These are phyloP conservation scores for Plantago elongata DNA, from an alignment of 257 asterid genomes.

Conservation along the genomic window DNA sequence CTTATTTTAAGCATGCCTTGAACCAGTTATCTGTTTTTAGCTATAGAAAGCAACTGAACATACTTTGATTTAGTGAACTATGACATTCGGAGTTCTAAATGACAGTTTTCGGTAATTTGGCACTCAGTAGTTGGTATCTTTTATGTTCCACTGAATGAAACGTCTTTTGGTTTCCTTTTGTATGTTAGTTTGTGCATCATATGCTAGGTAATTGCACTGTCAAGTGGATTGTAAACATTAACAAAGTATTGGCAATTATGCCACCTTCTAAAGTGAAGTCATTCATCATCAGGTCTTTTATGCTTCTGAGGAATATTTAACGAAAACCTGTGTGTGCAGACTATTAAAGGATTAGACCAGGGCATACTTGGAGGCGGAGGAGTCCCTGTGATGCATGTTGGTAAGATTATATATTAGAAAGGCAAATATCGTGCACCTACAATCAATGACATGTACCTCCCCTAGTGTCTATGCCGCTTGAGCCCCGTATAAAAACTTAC, in stretches of 20 bases:
- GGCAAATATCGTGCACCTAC: not conserved
- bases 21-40: too few species aligned
- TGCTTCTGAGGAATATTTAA: not conserved
- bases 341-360: slow-evolving; percentile 85
- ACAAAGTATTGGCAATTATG: not conserved
- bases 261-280: not conserved
- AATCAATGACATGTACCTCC: not conserved
- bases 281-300: not conserved
- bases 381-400: slow-evolving; percentile 85
- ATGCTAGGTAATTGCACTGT: not conserved
- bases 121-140: too few species aligned
- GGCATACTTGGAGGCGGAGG: slow-evolving; percentile 94
- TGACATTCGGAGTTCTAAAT: too few species aligned
- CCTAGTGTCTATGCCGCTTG: not conserved
- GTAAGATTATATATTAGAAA: slow-evolving; percentile 31
- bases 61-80: too few species aligned
- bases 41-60: too few species aligned
- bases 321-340: slow-evolving; percentile 28
- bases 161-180: not conserved
- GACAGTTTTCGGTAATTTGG: too few species aligned
- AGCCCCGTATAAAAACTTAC: not conserved
- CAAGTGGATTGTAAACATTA: not conserved
- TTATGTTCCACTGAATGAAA: too few species aligned
- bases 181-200: not conserved
- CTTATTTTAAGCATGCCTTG: too few species aligned